Percentiles rank a stretch among this genome's conserved stretches.
Evolutionary conservation across 2,329 filamentous ascomycete genomes (phyloP).

Genomic region (Monosporascus sp.): DNA sequence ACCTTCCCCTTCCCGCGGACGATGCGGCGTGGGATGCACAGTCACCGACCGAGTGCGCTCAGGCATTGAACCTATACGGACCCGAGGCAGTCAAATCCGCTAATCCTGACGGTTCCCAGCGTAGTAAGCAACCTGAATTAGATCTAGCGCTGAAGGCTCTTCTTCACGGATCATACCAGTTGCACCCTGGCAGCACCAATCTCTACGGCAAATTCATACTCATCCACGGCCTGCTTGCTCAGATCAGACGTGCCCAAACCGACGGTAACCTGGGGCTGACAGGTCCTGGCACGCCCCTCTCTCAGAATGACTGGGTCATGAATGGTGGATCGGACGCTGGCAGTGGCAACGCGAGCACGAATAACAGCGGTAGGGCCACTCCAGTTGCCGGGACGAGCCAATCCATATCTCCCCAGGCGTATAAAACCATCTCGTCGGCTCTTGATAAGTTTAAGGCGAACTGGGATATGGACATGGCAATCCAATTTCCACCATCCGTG

Average conservation of each 20-base stretch:
- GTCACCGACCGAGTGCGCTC: constrained; percentile 53
- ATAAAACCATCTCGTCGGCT: constrained; percentile 47
- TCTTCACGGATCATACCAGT: constrained; percentile 51
- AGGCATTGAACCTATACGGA: constrained; percentile 60
- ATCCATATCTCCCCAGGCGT: constrained; percentile 38
- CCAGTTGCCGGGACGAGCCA: constrained; percentile 34
- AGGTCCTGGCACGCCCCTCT: constrained; percentile 49
- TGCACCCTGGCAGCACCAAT: constrained; percentile 63
- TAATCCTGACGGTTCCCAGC: constrained; percentile 58
- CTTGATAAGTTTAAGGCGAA: constrained; percentile 67
- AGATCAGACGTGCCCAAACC: constrained; percentile 44
- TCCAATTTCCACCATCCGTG: constrained; percentile 57
- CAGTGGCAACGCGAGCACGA: constrained; percentile 37
- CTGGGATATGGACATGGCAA: constrained; percentile 65
- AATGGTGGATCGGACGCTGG: constrained; percentile 33
- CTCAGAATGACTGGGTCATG: constrained; percentile 53
- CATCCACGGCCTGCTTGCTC: constrained; percentile 61
- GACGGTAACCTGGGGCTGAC: constrained; percentile 33
- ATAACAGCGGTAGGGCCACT: constrained; percentile 39
- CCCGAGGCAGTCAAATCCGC: constrained; percentile 44
- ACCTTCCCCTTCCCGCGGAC: constrained; percentile 64
- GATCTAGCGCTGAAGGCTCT: constrained; percentile 56
- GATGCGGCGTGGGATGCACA: constrained; percentile 69
- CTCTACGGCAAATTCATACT: constrained; percentile 69
- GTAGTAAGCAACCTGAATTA: constrained; percentile 60